A percentile compares a stretch with the other conserved stretches of the same genome.
These are phyloP conservation scores for Pythium sp. DNA, from an alignment of 352 stramenopile species.

Conservation along the genomic window DNA sequence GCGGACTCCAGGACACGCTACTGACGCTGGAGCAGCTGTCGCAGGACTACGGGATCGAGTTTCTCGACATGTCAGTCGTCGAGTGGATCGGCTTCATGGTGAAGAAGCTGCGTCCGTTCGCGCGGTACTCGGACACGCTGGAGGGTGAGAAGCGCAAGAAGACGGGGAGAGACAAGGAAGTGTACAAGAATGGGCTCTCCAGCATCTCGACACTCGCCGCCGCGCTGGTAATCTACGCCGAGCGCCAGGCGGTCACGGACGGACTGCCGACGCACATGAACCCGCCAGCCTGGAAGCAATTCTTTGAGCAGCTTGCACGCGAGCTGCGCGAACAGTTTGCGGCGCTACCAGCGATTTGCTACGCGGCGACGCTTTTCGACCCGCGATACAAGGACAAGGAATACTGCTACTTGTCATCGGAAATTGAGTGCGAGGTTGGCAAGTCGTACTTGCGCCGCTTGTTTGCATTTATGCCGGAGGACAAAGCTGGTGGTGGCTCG, in stretches of 20 bases:
- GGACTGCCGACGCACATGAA: slow-evolving; percentile 32
- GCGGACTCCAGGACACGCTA: slow-evolving; percentile 44
- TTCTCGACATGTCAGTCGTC: slow-evolving; percentile 31
- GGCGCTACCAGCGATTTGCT: slow-evolving; percentile 48
- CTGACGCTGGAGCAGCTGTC: slow-evolving; percentile 52
- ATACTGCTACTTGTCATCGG: slow-evolving; percentile 67
- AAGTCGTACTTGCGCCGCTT: slow-evolving; percentile 56
- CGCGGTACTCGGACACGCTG: slow-evolving; percentile 67
- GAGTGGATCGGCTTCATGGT: slow-evolving; percentile 55
- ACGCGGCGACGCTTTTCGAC: slow-evolving; percentile 72
- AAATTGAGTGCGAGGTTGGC: slow-evolving; percentile 49
- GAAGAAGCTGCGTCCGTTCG: slow-evolving; percentile 78
- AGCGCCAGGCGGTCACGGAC: slow-evolving; percentile 49
- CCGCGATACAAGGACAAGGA: slow-evolving; percentile 81
- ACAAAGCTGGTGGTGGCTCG: slow-evolving; percentile 16
- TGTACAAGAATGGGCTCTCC: slow-evolving; percentile 69
- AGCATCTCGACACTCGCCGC: slow-evolving; percentile 74
- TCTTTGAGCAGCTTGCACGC: slow-evolving; percentile 54
- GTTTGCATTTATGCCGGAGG: slow-evolving; percentile 40
- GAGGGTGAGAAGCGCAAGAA: slow-evolving; percentile 72
- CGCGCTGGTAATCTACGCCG: slow-evolving; percentile 62
- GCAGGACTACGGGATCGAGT: slow-evolving; percentile 46
- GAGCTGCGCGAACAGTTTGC: slow-evolving; percentile 59
- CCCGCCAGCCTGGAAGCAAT: slow-evolving; percentile 49
- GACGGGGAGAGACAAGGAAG: slow-evolving; percentile 73